Evolutionary conservation across 805 yeast species (phyloP).

Genomic region (Metschnikowia arizonensis): DNA sequence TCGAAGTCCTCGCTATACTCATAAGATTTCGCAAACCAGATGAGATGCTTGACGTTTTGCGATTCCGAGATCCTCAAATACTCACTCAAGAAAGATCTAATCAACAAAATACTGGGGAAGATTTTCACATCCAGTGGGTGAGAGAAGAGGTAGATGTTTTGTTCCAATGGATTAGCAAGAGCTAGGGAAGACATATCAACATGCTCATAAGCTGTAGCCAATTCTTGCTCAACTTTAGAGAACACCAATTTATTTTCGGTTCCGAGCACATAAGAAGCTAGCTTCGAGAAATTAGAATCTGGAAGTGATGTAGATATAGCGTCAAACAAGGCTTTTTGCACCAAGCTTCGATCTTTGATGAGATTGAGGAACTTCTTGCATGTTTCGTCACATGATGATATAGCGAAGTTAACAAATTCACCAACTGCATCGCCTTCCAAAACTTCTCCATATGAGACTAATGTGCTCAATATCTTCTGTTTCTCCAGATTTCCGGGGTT

Average conservation of each 20-base stretch:
- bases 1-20: conserved; percentile 3
- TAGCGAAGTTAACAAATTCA: neutral
- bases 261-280: conserved; percentile 9
- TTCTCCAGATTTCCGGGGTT: conserved; percentile 8
- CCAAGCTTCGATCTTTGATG: conserved; percentile 7
- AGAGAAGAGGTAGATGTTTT: conserved; percentile 33
- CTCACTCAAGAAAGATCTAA: conserved; percentile 17
- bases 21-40: neutral
- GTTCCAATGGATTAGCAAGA: conserved; percentile 45
- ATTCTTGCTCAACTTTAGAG: conserved; percentile 23
- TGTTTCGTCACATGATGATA: neutral
- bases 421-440: neutral
- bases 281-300: conserved; percentile 14
- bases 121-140: conserved; percentile 3
- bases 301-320: neutral
- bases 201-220: conserved; percentile 12
- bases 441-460: conserved; percentile 5
- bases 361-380: conserved; percentile 13
- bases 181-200: conserved; percentile 29
- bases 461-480: conserved; percentile 15
- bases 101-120: conserved; percentile 9
- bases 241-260: conserved; percentile 16
- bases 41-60: neutral
- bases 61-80: neutral
- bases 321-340: conserved; percentile 8